Evolutionary conservation across 2,329 filamentous ascomycete species (phyloP), one percentile per base, ranked within the genome.

Genomic region (Mariannaea sp.): DNA sequence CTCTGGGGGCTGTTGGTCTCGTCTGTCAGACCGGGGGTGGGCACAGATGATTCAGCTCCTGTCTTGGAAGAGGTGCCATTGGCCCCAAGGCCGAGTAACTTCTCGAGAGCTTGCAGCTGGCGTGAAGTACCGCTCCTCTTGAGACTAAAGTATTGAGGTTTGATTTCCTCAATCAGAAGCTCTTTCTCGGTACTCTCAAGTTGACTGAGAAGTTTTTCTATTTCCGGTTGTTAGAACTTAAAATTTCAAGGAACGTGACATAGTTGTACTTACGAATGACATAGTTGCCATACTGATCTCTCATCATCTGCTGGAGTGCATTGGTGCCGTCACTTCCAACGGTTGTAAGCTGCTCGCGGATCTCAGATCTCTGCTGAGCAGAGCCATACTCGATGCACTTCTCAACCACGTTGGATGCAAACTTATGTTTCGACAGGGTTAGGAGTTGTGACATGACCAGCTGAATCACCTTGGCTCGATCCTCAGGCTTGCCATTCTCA

Each of bases 361-460:
- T 91, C 26, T 80, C 79, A 27, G 78, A 80, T 45, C 88, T 85
- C 68, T 96, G 88, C 44, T 86, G 78, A 16, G 82, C 76, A 1
- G 84, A 84, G 16, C 90, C 90, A 61, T 80, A 83, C 49, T 88
- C 79, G 55, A 97, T 87, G 68, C 92, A 96, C 72, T 91, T 93
- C 73, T 99, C 94, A 1, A 99, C 93, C 3, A 99, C 93, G 65
- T 99, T 97, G 67, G 92, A 97, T 1, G 94, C 93, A 67, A 90
- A 95, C 70, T 99, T 99, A 76, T 97, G 91, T 77, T 92, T 96
- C 20, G 92, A 96, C 64, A 91, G 86, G 1, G 77, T 75, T 32
- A 96, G 73, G 2, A 96, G 77, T 52, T 91, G 83, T 10, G 79
- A 78, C 59, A 87, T 86, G 59, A 97, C 87, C 40, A 91, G 77